Conservation (phyloP, 768 basidiomycete species). For the Tulasnella sp. region DNA sequence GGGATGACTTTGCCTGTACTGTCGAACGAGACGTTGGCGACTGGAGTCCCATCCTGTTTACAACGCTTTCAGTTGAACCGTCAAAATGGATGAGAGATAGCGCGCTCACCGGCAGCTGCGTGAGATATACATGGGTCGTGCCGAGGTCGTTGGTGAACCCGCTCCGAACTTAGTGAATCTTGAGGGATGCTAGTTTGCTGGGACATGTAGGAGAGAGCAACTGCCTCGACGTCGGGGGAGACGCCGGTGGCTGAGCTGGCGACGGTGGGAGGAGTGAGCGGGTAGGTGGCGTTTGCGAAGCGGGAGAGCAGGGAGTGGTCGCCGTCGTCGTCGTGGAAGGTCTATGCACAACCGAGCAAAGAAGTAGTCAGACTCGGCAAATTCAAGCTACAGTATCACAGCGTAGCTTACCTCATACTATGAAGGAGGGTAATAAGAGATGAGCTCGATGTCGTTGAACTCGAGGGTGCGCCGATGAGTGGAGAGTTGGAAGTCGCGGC, state of each 20-base stretch:
- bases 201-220: neutral
- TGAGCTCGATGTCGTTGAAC: neutral
- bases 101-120: neutral
- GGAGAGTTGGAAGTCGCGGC: neutral
- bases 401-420: neutral
- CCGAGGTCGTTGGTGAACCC: neutral
- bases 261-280: neutral
- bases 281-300: neutral
- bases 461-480: neutral
- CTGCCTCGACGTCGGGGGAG: neutral
- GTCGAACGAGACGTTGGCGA: conserved; percentile 34
- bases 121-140: neutral
- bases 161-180: neutral
- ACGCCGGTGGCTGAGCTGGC: neutral
- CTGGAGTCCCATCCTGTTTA: conserved; percentile 26
- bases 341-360: neutral
- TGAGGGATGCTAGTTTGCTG: neutral
- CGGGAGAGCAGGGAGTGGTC: neutral
- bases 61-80: neutral
- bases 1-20: conserved; percentile 32
- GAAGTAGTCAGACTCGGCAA: neutral
- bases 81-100: neutral
- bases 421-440: neutral
- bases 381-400: neutral
- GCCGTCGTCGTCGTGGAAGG: neutral